Conservation (phyloP, 129 eudicot species). For the Rutidosis leptorrhynchoides region DNA sequence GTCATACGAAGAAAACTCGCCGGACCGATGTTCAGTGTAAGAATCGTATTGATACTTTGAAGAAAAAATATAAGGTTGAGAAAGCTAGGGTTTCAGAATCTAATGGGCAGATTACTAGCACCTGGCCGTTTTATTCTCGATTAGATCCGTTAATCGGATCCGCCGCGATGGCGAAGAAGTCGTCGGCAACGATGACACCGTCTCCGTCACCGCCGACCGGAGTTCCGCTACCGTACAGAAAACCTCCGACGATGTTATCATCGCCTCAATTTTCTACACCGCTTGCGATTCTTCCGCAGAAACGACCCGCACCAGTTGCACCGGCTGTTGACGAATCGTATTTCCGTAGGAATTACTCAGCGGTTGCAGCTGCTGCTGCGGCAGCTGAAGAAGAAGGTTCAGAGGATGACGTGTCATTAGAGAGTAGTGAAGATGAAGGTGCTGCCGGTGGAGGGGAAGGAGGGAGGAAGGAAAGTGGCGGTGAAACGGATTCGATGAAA, state of each 20-base stretch:
- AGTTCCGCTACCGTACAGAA: conserved; percentile 34
- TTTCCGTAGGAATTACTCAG: conserved; percentile 82
- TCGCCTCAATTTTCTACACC: conserved; percentile 33
- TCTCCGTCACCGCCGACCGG: conserved; percentile 40
- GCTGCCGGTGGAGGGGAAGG: conserved; percentile 28
- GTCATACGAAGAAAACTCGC: conserved; percentile 69
- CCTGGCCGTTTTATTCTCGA: conserved; percentile 64
- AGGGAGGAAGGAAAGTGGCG: conserved; percentile 25
- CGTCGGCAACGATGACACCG: conserved; percentile 8
- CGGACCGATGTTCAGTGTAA: conserved; percentile 96
- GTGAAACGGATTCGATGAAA: conserved; percentile 53
- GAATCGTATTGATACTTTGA: conserved; percentile 90
- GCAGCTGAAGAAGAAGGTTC: conserved; percentile 51
- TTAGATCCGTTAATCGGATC: conserved; percentile 70
- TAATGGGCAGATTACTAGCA: conserved; percentile 35
- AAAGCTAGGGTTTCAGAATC: conserved; percentile 75
- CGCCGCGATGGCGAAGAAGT: conserved; percentile 33
- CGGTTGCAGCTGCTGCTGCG: conserved; percentile 87
- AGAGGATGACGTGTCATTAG: conserved; percentile 42
- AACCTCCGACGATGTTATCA: conserved; percentile 25
- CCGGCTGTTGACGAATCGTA: conserved; percentile 50
- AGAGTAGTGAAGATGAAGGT: conserved; percentile 43
- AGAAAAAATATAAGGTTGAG: conserved; percentile 88
- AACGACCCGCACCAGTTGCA: conserved; percentile 26
- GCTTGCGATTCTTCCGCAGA: conserved; percentile 48